Base-by-base conservation (phyloP, 768 basidiomycete species). In the Omphalotus guepiniiformis region DNA sequence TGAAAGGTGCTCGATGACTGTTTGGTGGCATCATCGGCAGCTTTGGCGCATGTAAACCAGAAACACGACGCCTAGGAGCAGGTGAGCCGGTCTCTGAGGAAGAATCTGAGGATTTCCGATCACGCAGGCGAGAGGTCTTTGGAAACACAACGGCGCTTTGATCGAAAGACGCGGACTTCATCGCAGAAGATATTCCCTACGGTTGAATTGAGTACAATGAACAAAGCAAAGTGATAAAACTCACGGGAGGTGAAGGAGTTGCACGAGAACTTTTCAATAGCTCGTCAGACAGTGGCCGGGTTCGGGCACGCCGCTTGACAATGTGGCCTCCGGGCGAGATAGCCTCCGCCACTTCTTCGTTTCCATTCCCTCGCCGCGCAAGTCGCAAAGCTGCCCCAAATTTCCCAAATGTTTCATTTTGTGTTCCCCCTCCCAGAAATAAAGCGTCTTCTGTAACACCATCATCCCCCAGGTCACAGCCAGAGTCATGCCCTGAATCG, bases 291-390 rank as follows among this genome's bases (percentile, higher is more conserved):
- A 88, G 70, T 2, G 85, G 87, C 42, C 86, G 73, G 22, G 84
- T 80, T 9, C 84, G 79, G 1, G 86, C 87, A 9, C 87, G 79
- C 47, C 86, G 74, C 63, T 90, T 89, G 30, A 72, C 76, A 47
- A 90, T 69, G 62, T 88, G 87, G 0, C 86, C 87, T 11, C 84
- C 85, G 2, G 87, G 87, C 0, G 86, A 89, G 49, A 88, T 72
- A 1, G 79, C 80, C 52, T 82, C 84, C 2, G 71, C 80, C 25
- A 84, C 79, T 57, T 85, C 83, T 51, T 79, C 76, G 40, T 68
- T 66, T 19, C 64, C 58, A 42, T 68, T 79, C 1, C 67, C 71
- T 50, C 53, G 49, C 18, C 49, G 49, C 40, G 26, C 42, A 6
- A 36, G 27, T 35, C 40, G 55, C 2, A 47, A 42, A 21, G 53